Conservation (phyloP, 768 basidiomycete species). For the Auricularia cornea region DNA sequence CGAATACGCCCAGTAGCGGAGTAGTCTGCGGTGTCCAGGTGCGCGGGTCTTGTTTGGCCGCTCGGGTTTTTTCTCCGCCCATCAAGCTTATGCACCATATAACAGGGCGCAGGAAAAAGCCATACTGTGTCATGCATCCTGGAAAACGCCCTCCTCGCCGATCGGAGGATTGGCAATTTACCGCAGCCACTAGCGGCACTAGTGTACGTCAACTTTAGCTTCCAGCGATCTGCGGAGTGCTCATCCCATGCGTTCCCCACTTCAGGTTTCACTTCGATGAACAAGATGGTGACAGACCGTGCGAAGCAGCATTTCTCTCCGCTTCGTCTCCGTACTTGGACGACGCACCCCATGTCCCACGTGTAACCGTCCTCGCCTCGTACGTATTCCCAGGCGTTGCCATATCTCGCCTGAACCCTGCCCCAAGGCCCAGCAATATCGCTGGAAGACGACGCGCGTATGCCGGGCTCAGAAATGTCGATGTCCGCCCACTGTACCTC, state of each 20-base stretch:
- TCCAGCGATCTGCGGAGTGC: too few species aligned
- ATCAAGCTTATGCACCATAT: neutral
- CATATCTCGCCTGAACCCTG: neutral
- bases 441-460: constrained; percentile 3
- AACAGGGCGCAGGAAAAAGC: constrained; percentile 58
- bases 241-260: too few species aligned
- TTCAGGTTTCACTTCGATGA: constrained; percentile 10
- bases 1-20: constrained; percentile 63
- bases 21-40: constrained; percentile 52
- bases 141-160: constrained; percentile 60
- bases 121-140: constrained; percentile 62
- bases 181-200: constrained; percentile 51
- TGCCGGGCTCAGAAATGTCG: constrained; percentile 21
- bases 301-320: constrained; percentile 9
- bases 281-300: constrained; percentile 4
- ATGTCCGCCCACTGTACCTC: constrained; percentile 48
- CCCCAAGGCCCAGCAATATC: constrained; percentile 6
- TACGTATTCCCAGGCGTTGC: neutral
- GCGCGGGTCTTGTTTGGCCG: neutral
- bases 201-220: constrained; percentile 21
- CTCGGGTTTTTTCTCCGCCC: neutral
- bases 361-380: constrained; percentile 6
- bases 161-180: constrained; percentile 40
- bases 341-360: neutral
- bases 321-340: neutral